Evolutionary conservation across 2,329 filamentous ascomycete genomes (phyloP).

Genomic region (Sordariomycetes sp.): DNA sequence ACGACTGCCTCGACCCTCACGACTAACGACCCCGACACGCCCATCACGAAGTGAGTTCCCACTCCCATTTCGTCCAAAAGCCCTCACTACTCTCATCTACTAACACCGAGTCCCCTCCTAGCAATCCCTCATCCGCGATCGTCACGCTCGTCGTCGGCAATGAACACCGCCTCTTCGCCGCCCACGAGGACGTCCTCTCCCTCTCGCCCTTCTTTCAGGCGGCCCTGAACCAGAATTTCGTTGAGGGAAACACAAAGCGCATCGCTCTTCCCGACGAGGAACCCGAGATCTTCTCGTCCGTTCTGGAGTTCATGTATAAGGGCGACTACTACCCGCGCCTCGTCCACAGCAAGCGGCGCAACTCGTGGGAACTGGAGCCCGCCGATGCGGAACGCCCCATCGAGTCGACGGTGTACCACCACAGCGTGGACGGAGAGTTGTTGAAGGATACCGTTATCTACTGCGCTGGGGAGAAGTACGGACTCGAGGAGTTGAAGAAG

Average conservation of each 20-base stretch:
- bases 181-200: conserved; percentile 84
- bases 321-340: conserved; percentile 90
- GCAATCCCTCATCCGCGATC: conserved; percentile 53
- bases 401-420: conserved; percentile 70
- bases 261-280: conserved; percentile 66
- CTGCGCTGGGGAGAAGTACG: conserved; percentile 84
- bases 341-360: conserved; percentile 73
- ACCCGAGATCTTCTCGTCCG: conserved; percentile 83
- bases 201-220: conserved; percentile 76
- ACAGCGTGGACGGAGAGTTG: conserved; percentile 63
- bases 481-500: conserved; percentile 83
- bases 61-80: background rate
- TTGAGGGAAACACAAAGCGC: conserved; percentile 63
- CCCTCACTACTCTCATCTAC: background rate
- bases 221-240: conserved; percentile 60
- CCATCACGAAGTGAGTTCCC: conserved; percentile 1
- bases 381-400: background rate
- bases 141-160: conserved; percentile 75
- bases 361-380: conserved; percentile 78
- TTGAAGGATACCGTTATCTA: conserved; percentile 91
- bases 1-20: conserved; percentile 1
- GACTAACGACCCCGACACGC: conserved; percentile 3
- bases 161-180: conserved; percentile 85
- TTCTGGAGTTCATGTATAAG: conserved; percentile 97
- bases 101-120: background rate